Percentiles rank a stretch among this genome's conserved stretches.
Conservation (phyloP, 306 rosid species). For the Fragaria nilgerrensis region DNA sequence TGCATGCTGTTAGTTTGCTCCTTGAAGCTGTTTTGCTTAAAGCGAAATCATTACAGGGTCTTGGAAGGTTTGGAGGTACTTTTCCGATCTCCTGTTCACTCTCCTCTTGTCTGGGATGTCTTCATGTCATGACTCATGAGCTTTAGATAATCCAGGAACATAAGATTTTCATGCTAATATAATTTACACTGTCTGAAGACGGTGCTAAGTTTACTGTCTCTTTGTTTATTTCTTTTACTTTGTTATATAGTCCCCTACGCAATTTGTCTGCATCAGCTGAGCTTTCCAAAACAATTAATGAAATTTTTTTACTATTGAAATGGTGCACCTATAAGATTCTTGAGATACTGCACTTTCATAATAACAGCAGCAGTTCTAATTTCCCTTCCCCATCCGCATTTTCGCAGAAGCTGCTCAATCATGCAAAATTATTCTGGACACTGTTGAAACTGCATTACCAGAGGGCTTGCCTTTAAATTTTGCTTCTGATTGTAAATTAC, state of each 20-base stretch:
- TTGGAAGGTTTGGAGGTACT: slow-evolving; percentile 83
- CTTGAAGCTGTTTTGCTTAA: slow-evolving; percentile 90
- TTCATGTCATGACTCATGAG: neutral
- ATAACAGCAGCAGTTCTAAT: neutral
- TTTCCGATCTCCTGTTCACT: slow-evolving; percentile 14
- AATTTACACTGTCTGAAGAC: neutral
- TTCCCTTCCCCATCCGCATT: slow-evolving; percentile 3
- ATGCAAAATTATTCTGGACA: slow-evolving; percentile 75
- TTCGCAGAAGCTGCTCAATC: slow-evolving; percentile 84
- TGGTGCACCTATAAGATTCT: neutral
- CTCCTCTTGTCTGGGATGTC: neutral
- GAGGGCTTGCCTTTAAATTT: slow-evolving; percentile 73
- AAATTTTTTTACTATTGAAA: neutral
- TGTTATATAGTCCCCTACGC: neutral
- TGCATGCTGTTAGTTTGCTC: slow-evolving; percentile 84
- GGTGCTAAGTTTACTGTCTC: neutral
- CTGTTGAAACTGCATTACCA: slow-evolving; percentile 79
- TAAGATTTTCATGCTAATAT: neutral
- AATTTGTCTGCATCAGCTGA: neutral
- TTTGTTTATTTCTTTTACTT: neutral
- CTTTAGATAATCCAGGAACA: slow-evolving; percentile 2
- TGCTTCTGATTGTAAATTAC: slow-evolving; percentile 65
- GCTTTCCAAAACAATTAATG: neutral
- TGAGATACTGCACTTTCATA: neutral
- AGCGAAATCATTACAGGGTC: slow-evolving; percentile 70